These are phyloP conservation scores for Alnus rubra DNA, from an alignment of 306 rosid species.

Conservation along the genomic window DNA sequence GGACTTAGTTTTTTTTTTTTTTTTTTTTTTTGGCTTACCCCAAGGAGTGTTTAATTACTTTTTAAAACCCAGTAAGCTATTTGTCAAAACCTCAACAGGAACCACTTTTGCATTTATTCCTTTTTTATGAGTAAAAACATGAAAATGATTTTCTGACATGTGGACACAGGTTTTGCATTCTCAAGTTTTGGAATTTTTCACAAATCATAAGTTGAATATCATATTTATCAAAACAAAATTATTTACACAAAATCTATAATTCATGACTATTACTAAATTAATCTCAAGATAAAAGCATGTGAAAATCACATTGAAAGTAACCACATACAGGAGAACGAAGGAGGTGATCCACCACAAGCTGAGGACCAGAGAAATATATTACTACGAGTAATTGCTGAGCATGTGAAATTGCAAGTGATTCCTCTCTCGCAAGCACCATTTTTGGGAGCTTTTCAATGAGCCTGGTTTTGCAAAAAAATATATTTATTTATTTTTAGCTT, in stretches of 20 bases:
- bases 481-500: constrained; percentile 1
- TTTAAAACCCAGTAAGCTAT: too few relatives aligned
- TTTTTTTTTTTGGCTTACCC: too few relatives aligned
- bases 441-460: constrained; percentile 86
- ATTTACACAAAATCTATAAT: not conserved
- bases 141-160: not conserved
- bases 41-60: too few relatives aligned
- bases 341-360: constrained; percentile 65
- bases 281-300: not conserved
- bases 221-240: not conserved
- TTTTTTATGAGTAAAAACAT: not conserved
- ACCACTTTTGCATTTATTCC: not conserved
- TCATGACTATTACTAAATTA: not conserved
- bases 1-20: too few relatives aligned
- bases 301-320: constrained; percentile 23
- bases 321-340: constrained; percentile 83
- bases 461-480: constrained; percentile 47
- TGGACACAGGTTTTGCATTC: not conserved
- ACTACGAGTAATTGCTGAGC: constrained; percentile 70
- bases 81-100: too few relatives aligned
- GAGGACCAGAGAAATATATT: constrained; percentile 89
- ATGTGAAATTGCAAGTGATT: constrained; percentile 63
- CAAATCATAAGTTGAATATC: not conserved
- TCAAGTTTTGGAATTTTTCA: not conserved
- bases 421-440: constrained; percentile 83